Evolutionary conservation across 495 filamentous ascomycete genomes (phyloP).

Genomic region (Filosporella fistucella): DNA sequence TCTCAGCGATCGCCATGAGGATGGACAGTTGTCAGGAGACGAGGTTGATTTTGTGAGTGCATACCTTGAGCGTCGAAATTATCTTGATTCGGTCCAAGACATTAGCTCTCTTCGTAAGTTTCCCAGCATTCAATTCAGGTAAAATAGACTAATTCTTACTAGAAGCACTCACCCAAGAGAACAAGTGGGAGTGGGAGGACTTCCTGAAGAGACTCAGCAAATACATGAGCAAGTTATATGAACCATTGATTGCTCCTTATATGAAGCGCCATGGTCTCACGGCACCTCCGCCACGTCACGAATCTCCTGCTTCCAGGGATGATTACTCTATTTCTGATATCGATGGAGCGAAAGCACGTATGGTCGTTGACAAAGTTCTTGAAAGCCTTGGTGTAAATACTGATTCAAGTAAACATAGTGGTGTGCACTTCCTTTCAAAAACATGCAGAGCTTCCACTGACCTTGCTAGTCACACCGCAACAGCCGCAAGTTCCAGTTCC

Average conservation of each 20-base stretch:
- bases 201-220: slow-evolving; percentile 69
- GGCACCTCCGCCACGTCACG: too few species aligned
- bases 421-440: too few species aligned
- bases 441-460: too few species aligned
- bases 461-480: too few species aligned
- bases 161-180: slow-evolving; percentile 66
- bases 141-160: slow-evolving; percentile 24
- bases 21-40: slow-evolving; percentile 57
- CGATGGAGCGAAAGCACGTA: slow-evolving; percentile 17
- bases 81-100: slow-evolving; percentile 60
- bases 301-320: too few species aligned
- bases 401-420: too few species aligned
- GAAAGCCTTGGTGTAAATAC: background rate
- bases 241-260: slow-evolving; percentile 22
- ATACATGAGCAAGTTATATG: slow-evolving; percentile 58
- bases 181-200: slow-evolving; percentile 72
- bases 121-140: background rate
- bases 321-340: background rate
- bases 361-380: background rate
- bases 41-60: slow-evolving; percentile 72
- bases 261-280: slow-evolving; percentile 23
- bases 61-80: slow-evolving; percentile 58
- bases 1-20: slow-evolving; percentile 60
- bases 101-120: slow-evolving; percentile 50
- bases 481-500: background rate